Conservation (phyloP, 805 yeast species). For the Spathaspora passalidarum region DNA sequence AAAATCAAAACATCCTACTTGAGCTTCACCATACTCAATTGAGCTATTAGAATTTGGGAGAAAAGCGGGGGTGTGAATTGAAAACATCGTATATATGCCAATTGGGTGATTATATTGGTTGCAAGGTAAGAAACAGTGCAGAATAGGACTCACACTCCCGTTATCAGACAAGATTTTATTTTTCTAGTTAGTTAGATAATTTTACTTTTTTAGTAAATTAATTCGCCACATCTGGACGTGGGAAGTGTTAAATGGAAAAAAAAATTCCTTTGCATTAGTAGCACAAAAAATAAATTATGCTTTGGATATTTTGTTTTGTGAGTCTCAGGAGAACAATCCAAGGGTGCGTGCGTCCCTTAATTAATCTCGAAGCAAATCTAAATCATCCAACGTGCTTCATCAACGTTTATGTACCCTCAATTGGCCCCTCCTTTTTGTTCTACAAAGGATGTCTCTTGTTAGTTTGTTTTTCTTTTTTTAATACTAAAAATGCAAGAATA, state of each 20-base stretch:
- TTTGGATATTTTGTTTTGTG: not conserved
- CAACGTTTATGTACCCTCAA: not conserved
- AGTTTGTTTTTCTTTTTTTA: no score
- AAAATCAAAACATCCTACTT: not conserved
- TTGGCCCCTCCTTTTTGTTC: not conserved
- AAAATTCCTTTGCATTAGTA: not conserved
- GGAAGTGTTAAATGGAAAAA: not conserved
- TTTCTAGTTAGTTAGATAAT: no score
- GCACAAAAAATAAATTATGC: not conserved
- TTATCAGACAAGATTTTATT: not conserved
- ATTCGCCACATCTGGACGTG: not conserved
- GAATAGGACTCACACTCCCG: not conserved
- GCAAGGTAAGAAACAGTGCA: not conserved
- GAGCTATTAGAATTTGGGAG: not conserved
- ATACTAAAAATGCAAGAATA: no score
- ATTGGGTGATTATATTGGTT: not conserved
- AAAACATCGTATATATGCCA: not conserved
- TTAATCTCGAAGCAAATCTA: not conserved
- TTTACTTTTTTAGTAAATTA: not conserved
- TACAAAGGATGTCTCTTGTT: no score
- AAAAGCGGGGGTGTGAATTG: not conserved
- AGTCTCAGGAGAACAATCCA: not conserved
- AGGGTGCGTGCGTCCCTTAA: not conserved
- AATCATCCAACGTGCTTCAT: not conserved
- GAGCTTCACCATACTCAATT: not conserved